These are phyloP conservation scores for Phanerodontia chrysosporium DNA, from an alignment of 768 basidiomycete species.

Conservation along the genomic window DNA sequence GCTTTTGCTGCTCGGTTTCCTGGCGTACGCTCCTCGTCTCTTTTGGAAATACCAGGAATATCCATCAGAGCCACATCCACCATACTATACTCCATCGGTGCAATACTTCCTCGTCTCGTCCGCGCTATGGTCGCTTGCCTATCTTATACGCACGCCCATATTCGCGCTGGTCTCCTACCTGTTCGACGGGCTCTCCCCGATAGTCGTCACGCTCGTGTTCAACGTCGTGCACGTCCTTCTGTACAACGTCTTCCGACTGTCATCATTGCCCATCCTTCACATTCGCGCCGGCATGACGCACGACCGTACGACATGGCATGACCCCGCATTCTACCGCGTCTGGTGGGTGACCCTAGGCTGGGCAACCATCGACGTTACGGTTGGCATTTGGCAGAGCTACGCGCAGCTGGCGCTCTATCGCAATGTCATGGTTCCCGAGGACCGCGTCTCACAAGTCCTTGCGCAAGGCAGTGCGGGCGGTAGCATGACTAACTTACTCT, in stretches of 20 bases:
- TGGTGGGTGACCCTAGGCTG: conserved; percentile 81
- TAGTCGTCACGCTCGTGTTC: conserved; percentile 32
- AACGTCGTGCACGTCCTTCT: conserved; percentile 46
- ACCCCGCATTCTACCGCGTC: conserved; percentile 56
- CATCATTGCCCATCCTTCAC: conserved; percentile 49
- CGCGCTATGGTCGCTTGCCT: conserved; percentile 57
- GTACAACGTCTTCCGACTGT: conserved; percentile 50
- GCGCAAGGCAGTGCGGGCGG: conserved; percentile 19
- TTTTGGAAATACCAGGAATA: conserved; percentile 36
- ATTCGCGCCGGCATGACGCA: conserved; percentile 40
- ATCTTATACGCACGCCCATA: conserved; percentile 48
- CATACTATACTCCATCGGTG: conserved; percentile 56
- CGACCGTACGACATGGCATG: conserved; percentile 47
- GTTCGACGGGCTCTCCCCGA: conserved; percentile 25
- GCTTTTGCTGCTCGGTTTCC: conserved; percentile 41
- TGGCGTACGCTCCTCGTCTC: conserved; percentile 46
- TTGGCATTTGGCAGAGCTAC: conserved; percentile 69
- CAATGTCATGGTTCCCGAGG: conserved; percentile 55
- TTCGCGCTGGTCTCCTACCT: conserved; percentile 31
- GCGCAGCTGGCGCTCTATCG: conserved; percentile 61
- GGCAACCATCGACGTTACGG: conserved; percentile 64
- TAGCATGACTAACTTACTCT: conserved; percentile 11
- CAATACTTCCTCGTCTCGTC: conserved; percentile 61
- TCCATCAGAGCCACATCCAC: conserved; percentile 34
- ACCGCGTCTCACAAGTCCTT: conserved; percentile 37